Conservation (phyloP, 139 green algal species). For the Chlamydomonas incerta region DNA sequence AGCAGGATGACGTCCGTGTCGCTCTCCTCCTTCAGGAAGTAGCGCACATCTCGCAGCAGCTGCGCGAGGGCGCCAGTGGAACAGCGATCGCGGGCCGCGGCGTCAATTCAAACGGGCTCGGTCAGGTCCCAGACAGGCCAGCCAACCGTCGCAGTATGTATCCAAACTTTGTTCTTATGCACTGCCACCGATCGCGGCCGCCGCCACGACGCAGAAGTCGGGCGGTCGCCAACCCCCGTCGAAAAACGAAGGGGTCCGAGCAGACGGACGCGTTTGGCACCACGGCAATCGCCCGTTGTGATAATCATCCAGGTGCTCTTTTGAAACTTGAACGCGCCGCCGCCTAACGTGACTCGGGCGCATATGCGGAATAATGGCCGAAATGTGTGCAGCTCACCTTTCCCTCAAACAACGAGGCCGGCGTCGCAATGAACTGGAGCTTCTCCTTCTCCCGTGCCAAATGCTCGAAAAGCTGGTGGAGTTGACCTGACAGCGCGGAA, state of each 20-base stretch:
- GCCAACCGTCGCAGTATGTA: neutral
- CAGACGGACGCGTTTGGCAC: too few species aligned
- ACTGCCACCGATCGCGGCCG: too few species aligned
- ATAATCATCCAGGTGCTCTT: too few species aligned
- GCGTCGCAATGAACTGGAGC: neutral
- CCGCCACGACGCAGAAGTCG: too few species aligned
- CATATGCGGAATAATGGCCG: neutral
- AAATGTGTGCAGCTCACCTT: neutral
- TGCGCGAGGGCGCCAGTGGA: too few species aligned
- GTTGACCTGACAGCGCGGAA: neutral
- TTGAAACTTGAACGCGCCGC: too few species aligned
- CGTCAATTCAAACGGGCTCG: too few species aligned
- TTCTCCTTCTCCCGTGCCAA: neutral
- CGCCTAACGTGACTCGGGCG: neutral
- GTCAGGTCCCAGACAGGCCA: too few species aligned
- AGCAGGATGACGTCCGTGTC: constrained; percentile 8
- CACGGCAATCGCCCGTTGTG: too few species aligned
- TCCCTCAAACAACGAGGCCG: neutral
- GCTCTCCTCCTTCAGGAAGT: constrained; percentile 8
- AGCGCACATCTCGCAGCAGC: constrained; percentile 22
- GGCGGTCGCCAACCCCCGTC: neutral
- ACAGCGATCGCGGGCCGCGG: too few species aligned
- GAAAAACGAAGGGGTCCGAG: too few species aligned
- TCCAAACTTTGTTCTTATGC: too few species aligned
- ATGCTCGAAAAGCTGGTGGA: neutral